These are phyloP conservation scores for Combretum micranthum DNA, from an alignment of 345 rosid genomes.

Conservation along the genomic window DNA sequence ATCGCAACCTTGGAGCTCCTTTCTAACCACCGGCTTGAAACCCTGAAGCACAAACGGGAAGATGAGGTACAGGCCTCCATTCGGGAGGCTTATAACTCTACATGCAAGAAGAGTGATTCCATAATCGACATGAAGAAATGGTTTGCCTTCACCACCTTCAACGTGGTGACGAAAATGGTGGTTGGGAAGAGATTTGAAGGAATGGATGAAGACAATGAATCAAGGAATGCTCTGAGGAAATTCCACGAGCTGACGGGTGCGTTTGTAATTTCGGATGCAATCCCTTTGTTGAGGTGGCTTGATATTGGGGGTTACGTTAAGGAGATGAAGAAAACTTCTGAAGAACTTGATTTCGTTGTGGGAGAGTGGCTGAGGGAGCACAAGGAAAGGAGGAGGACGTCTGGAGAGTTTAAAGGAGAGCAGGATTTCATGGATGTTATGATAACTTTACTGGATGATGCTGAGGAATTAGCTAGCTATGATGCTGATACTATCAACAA, in stretches of 20 bases:
- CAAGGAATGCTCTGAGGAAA: neutral
- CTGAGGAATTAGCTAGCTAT: conserved; percentile 26
- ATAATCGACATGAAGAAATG: conserved; percentile 30
- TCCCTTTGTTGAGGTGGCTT: conserved; percentile 50
- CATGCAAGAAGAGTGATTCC: conserved; percentile 13
- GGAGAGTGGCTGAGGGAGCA: conserved; percentile 39
- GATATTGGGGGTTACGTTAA: conserved; percentile 47
- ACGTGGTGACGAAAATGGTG: conserved; percentile 17
- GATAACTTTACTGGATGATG: conserved; percentile 33
- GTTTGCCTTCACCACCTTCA: conserved; percentile 20
- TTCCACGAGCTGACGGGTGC: conserved; percentile 32
- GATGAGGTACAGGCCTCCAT: conserved; percentile 28
- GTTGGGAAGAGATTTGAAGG: conserved; percentile 12
- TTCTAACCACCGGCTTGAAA: conserved; percentile 44
- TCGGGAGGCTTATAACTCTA: conserved; percentile 23
- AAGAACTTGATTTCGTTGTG: conserved; percentile 30
- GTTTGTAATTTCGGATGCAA: conserved; percentile 48
- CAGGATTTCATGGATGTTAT: conserved; percentile 49
- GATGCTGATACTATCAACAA: conserved; percentile 44
- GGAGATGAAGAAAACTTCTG: conserved; percentile 55
- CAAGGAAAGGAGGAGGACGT: conserved; percentile 19
- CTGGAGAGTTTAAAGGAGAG: conserved; percentile 11
- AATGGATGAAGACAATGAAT: neutral
- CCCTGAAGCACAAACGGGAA: conserved; percentile 33
- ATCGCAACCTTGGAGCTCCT: conserved; percentile 52